Conservation (phyloP, 2,329 filamentous ascomycete genomes). For the Stylonectria norvegica region DNA sequence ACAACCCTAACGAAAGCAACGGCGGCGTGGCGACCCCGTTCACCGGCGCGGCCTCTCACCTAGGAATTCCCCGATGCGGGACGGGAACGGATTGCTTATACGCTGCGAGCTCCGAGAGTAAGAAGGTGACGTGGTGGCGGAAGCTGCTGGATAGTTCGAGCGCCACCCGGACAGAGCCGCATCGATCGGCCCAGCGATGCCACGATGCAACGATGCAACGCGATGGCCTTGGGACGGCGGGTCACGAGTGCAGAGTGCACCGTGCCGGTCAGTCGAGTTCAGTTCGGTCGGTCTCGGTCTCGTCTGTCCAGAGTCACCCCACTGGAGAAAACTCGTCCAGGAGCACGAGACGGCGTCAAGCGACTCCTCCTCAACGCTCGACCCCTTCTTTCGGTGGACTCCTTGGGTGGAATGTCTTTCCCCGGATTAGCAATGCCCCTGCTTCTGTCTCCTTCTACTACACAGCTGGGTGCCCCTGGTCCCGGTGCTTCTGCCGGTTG, state of each 20-base stretch:
- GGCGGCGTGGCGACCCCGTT: too few relatives aligned
- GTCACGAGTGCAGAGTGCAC: too few relatives aligned
- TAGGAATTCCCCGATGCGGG: slow-evolving; percentile 15
- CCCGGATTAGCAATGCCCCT: background rate
- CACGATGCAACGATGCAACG: too few relatives aligned
- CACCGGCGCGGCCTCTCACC: slow-evolving; percentile 20
- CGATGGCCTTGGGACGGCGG: too few relatives aligned
- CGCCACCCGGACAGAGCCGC: slow-evolving; percentile 23
- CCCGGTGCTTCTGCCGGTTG: too few relatives aligned
- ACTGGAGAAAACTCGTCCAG: slow-evolving; percentile 29
- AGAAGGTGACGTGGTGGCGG: slow-evolving; percentile 26
- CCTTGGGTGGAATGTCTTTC: slow-evolving; percentile 25
- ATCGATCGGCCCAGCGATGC: slow-evolving; percentile 18
- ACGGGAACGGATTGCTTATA: slow-evolving; percentile 24
- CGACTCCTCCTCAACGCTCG: too few relatives aligned
- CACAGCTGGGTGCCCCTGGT: too few relatives aligned
- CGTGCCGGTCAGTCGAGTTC: too few relatives aligned
- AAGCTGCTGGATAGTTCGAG: slow-evolving; percentile 22
- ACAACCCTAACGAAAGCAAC: too few relatives aligned
- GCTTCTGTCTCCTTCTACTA: too few relatives aligned
- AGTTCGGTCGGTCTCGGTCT: too few relatives aligned
- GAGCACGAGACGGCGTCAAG: slow-evolving; percentile 28
- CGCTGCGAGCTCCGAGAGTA: slow-evolving; percentile 17
- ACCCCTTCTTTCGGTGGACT: too few relatives aligned
- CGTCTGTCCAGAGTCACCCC: slow-evolving; percentile 30